Conservation (phyloP, 2,329 filamentous ascomycete species). For the Neofusicoccum kwambonambiense region DNA sequence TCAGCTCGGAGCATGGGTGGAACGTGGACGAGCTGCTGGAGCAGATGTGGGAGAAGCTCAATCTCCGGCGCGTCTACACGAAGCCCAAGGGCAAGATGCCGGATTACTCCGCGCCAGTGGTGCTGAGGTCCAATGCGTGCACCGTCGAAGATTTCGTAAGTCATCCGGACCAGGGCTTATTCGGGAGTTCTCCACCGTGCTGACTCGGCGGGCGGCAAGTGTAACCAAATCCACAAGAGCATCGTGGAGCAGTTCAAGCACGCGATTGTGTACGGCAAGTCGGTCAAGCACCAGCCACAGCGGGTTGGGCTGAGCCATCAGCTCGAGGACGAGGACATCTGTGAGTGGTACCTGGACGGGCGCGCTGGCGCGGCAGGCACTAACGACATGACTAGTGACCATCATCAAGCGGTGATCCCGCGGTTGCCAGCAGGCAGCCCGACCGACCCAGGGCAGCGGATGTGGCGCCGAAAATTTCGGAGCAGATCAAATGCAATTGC, state of each 20-base stretch:
- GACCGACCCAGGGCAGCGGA: slow-evolving; percentile 8
- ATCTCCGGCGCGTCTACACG: slow-evolving; percentile 88
- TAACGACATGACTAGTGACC: slow-evolving; percentile 37
- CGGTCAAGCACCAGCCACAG: slow-evolving; percentile 98
- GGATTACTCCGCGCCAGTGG: slow-evolving; percentile 88
- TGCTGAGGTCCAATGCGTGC: slow-evolving; percentile 76
- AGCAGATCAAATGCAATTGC: slow-evolving; percentile 18
- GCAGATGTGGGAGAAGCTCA: slow-evolving; percentile 97
- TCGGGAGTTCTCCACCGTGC: slow-evolving; percentile 23
- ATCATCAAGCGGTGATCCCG: slow-evolving; percentile 41
- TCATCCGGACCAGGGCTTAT: slow-evolving; percentile 26
- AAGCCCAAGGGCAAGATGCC: slow-evolving; percentile 95
- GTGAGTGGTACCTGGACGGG: slow-evolving; percentile 51
- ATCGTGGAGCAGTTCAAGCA: slow-evolving; percentile 95
- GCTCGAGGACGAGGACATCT: slow-evolving; percentile 94
- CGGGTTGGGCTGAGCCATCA: slow-evolving; percentile 88
- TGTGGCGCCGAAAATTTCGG: slow-evolving; percentile 19
- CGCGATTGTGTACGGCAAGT: slow-evolving; percentile 95
- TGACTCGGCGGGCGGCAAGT: slow-evolving; percentile 57
- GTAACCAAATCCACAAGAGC: slow-evolving; percentile 93
- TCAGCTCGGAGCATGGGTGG: slow-evolving; percentile 94
- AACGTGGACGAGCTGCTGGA: slow-evolving; percentile 97
- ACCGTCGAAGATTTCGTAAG: slow-evolving; percentile 97
- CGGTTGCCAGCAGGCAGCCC: not conserved
- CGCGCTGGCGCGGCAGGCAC: slow-evolving; percentile 13